Base-by-base conservation (phyloP, 2,329 filamentous ascomycete species). In the Tolypocladium cylindrosporum region DNA sequence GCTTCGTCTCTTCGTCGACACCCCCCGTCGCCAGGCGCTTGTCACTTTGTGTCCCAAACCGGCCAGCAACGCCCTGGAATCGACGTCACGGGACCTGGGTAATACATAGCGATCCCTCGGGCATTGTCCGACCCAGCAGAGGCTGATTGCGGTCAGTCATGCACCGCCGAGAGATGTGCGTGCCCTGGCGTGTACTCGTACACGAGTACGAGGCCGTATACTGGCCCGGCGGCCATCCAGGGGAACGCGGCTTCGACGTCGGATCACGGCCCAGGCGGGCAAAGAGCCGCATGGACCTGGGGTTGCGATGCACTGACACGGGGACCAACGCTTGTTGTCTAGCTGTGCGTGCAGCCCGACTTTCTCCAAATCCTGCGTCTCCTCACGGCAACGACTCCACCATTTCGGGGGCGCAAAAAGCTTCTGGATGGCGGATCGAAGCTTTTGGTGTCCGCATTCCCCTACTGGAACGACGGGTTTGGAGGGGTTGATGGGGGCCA, bases 351-450 rank as follows among this genome's bases (percentile, higher is more conserved):
- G 36, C 41, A 52, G 55, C 36, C 39, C 50, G 55, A 48, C 57
- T 54, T 58, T 58, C 53, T 59, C 42, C 51, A 57, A 60, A 57
- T 58, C 61, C 62, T 63, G 60, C 57, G 54, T 55, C 54, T 57
- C 60, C 58, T 62, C 59, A 54, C 57, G 58, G 61, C 56, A 58
- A 58, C 31, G 59, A 61, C 62, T 63, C 63, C 63, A 65, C 63
- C 52, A 36, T 43, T 58, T 59, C 48, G 54, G 57, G 59, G 59
- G 58, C 60, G 59, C 58, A 59, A 59, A 64, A 63, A 63, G 59
- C 64, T 66, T 66, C 64, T 61, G 63, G 59, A 61, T 58, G 48
- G 53, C 54, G 53, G 43, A 56, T 62, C 60, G 64, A 66, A 66
- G 60, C 60, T 55, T 59, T 62, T 61, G 61, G 58, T 61, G 58